These are phyloP conservation scores for Termitomyces sp. DNA, from an alignment of 768 basidiomycete species.

Conservation along the genomic window DNA sequence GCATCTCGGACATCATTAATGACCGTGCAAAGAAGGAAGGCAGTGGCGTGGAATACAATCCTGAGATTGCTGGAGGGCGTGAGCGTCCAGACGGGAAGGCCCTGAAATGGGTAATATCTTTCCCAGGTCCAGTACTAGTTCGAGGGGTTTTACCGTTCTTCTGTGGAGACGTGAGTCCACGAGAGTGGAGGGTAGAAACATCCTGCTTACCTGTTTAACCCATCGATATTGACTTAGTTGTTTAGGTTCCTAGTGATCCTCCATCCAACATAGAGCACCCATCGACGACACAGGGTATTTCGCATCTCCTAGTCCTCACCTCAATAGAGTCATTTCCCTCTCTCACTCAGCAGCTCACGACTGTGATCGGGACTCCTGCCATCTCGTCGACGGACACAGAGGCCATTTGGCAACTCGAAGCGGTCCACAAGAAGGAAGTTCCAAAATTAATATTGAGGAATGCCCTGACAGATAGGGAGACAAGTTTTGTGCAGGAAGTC, in stretches of 20 bases:
- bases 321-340: conserved; percentile 25
- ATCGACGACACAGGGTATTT: conserved; percentile 47
- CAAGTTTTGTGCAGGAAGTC: conserved; percentile 24
- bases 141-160: conserved; percentile 56
- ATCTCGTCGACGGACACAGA: conserved; percentile 21
- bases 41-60: conserved; percentile 39
- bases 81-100: conserved; percentile 51
- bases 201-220: not conserved
- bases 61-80: conserved; percentile 54
- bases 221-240: not conserved
- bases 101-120: conserved; percentile 58
- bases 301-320: conserved; percentile 46
- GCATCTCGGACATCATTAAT: conserved; percentile 56
- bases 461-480: conserved; percentile 37
- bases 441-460: conserved; percentile 33
- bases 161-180: conserved; percentile 70
- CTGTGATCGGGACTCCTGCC: conserved; percentile 47
- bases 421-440: conserved; percentile 17
- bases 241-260: conserved; percentile 50
- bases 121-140: conserved; percentile 36
- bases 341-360: conserved; percentile 39
- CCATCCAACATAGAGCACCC: conserved; percentile 49
- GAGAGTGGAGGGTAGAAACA: conserved; percentile 52
- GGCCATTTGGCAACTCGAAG: conserved; percentile 44
- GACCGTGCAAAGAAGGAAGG: conserved; percentile 40